Percentiles rank a stretch among this genome's conserved stretches.
phyloP scores from a whole-genome alignment of 1,139 yeast genomes.

The Candida sanyaensis region DNA sequence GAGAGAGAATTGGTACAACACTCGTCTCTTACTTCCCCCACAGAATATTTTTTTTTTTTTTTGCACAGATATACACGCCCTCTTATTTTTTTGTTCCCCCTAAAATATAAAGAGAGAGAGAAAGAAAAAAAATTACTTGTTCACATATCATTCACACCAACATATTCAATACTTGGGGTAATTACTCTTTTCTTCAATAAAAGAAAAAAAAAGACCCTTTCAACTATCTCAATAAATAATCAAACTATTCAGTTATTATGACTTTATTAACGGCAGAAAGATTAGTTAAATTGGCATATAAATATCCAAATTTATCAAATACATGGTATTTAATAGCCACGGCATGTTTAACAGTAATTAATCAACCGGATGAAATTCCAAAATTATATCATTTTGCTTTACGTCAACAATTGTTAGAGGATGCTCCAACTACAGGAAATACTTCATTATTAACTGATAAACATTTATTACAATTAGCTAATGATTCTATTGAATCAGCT shows the following conservation, averaged over 20 bases:
- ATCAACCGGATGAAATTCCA: constrained; percentile 81
- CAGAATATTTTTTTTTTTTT: too few species aligned
- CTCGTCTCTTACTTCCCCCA: too few species aligned
- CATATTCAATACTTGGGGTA: too few species aligned
- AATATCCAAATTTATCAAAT: constrained; percentile 43
- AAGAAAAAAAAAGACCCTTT: too few species aligned
- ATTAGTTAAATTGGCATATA: constrained; percentile 57
- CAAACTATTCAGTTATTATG: constrained; percentile 4
- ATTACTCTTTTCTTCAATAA: too few species aligned
- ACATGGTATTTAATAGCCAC: constrained; percentile 79
- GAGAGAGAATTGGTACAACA: too few species aligned
- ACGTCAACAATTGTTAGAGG: constrained; percentile 47
- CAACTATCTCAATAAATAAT: too few species aligned
- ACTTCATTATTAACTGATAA: constrained; percentile 24
- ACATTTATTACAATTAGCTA: constrained; percentile 30
- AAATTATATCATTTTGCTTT: constrained; percentile 73
- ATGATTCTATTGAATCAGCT: constrained; percentile 40
- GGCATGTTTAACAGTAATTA: constrained; percentile 79
- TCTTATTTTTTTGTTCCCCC: too few species aligned
- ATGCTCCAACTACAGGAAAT: constrained; percentile 13
- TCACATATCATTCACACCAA: too few species aligned
- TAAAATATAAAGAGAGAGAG: too few species aligned
- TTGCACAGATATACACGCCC: too few species aligned
- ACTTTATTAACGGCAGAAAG: constrained; percentile 59
- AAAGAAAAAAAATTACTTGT: too few species aligned